Evolutionary conservation across 352 stramenopile genomes (phyloP).

Genomic region (Phytophthora cactorum): DNA sequence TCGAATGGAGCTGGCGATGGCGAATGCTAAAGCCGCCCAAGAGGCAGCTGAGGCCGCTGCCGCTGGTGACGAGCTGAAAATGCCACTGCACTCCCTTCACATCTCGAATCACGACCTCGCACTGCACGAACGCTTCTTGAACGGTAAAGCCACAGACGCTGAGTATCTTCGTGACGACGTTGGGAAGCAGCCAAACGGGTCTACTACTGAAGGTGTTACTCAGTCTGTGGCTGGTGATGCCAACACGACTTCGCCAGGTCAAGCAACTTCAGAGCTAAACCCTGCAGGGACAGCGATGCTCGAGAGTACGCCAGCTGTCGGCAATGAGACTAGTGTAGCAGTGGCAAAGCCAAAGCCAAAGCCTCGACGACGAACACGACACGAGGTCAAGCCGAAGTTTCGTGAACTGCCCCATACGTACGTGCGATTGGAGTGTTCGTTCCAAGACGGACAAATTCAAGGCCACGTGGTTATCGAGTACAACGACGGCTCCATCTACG

Average conservation of each 20-base stretch:
- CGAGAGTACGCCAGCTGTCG: slow-evolving; percentile 2
- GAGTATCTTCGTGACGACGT: slow-evolving; percentile 63
- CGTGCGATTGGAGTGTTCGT: slow-evolving; percentile 73
- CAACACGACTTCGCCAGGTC: slow-evolving; percentile 18
- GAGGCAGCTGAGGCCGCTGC: slow-evolving; percentile 21
- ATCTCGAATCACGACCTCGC: slow-evolving; percentile 80
- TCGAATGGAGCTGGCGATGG: slow-evolving; percentile 30
- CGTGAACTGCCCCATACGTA: slow-evolving; percentile 71
- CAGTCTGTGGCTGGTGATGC: background rate
- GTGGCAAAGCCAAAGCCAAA: slow-evolving; percentile 12
- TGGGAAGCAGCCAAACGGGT: background rate
- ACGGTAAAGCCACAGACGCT: slow-evolving; percentile 61
- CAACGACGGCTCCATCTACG: slow-evolving; percentile 81
- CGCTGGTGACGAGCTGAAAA: slow-evolving; percentile 47
- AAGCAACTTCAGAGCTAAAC: slow-evolving; percentile 27
- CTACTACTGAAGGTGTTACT: background rate
- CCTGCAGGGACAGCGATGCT: background rate
- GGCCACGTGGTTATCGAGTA: slow-evolving; percentile 74
- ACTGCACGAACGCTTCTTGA: slow-evolving; percentile 73
- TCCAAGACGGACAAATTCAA: slow-evolving; percentile 70
- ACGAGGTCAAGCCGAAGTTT: slow-evolving; percentile 19
- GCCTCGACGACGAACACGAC: slow-evolving; percentile 4
- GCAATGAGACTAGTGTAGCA: background rate
- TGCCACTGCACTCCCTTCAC: slow-evolving; percentile 53
- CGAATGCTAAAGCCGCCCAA: slow-evolving; percentile 24